Base-by-base conservation (phyloP, 163 green algal species). In the Scenedesmus sp. region DNA sequence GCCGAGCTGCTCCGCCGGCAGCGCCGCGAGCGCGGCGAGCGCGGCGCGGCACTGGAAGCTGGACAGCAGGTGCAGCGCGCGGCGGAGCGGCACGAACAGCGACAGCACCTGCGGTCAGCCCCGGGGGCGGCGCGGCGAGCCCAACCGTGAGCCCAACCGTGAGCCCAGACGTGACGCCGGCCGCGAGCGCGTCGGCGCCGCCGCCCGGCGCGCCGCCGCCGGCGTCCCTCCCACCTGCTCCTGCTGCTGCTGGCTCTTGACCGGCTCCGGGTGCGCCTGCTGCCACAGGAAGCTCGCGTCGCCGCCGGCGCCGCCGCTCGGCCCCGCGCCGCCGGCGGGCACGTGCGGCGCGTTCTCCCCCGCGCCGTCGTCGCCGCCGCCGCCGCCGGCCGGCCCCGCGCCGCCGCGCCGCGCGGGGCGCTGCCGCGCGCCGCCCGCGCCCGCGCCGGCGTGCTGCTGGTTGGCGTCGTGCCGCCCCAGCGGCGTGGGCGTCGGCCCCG, bases 61-160 rank as follows among this genome's bases (percentile, higher is more conserved):
- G 48, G 83, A 87, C 36, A 97, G 84, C 18, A 91, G 83, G 33
- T 89, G 83, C 64, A 91, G 89, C 1, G 87, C 92, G 24, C 91
- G 85, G 15, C 88, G 90, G 36, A 98, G 80, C 26, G 75, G 82
- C 10, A 81, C 76, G 75, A 98, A 78, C 57, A 98, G 82, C 58
- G 63, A 71, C 47, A 94, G 64, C 28, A 75, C 36, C 63, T 81
- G 74, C 57, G 28, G 18, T 39, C 33, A 82, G 75, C 11, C 84
- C 84, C 64, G 83, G 82, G 0, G 39, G 14, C 22, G 44, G 28
- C 2, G 58, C 20, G 18, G 22, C 48, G 22, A 57, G 22, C 20
- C 48, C 48, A n/a, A n/a, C n/a, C n/a, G n/a, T n/a, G n/a, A n/a
- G n/a, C n/a, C n/a, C n/a, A n/a, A n/a, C n/a, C n/a, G n/a, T n/a